Evolutionary conservation across 192 early-diverging fungal genomes (phyloP).

Genomic region (Backusella australiensis): DNA sequence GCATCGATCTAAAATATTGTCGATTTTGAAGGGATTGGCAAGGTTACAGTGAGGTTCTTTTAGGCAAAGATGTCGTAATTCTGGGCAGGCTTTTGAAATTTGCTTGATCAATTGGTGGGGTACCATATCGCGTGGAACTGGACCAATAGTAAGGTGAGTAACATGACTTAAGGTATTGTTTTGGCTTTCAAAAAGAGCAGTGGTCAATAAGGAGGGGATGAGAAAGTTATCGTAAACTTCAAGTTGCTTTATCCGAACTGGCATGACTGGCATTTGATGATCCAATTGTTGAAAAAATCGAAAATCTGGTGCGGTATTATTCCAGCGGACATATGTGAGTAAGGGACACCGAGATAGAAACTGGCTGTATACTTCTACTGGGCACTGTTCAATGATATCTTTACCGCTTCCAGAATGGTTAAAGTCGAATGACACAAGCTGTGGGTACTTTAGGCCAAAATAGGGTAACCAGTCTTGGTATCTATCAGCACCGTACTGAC

Average conservation of each 20-base stretch:
- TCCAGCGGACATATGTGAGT: not conserved
- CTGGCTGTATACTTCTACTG: not conserved
- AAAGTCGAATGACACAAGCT: not conserved
- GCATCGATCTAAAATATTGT: not conserved
- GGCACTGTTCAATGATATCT: not conserved
- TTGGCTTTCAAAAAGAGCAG: slow-evolving; percentile 2
- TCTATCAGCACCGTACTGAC: not conserved
- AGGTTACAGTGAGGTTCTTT: not conserved
- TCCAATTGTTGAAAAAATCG: not conserved
- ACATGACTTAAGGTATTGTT: not conserved
- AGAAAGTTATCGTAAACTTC: not conserved
- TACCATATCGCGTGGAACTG: slow-evolving; percentile 5
- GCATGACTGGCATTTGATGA: not conserved
- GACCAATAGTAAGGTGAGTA: not conserved
- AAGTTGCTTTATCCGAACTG: not conserved
- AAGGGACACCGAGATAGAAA: not conserved
- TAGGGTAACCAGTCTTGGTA: slow-evolving; percentile 1
- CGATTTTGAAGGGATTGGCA: not conserved
- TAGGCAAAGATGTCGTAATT: not conserved
- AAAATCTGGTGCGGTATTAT: not conserved
- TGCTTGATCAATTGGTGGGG: not conserved
- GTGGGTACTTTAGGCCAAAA: not conserved
- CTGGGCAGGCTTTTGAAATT: not conserved
- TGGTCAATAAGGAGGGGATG: not conserved
- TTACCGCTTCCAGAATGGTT: slow-evolving; percentile 1